A percentile compares a stretch with the other conserved stretches of the same genome.
phyloP scores from a whole-genome alignment of 2,329 filamentous ascomycete species.

The Aquanectria penicillioides region DNA sequence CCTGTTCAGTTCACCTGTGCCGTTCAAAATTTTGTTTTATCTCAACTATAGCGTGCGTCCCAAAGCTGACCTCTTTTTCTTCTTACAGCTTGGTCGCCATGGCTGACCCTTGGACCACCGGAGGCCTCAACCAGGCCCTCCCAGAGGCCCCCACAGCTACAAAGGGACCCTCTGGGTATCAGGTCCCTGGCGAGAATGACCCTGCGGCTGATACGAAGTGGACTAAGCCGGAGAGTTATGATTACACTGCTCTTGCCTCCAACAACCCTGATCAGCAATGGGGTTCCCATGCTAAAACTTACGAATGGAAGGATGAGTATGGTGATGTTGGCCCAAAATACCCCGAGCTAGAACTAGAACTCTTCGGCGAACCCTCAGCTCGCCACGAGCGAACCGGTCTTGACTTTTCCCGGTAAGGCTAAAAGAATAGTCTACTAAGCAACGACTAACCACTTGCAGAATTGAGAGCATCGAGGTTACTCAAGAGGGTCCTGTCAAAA shows the following conservation, averaged over 20 bases:
- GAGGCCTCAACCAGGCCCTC: constrained; percentile 6
- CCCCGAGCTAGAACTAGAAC: constrained; percentile 74
- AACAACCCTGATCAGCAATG: constrained; percentile 46
- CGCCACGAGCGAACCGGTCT: constrained; percentile 63
- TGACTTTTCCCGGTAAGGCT: constrained; percentile 69
- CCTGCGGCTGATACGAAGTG: constrained; percentile 55
- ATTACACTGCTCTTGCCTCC: constrained; percentile 54
- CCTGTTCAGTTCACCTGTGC: too few relatives aligned
- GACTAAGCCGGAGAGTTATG: constrained; percentile 56
- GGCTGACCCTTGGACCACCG: constrained; percentile 26
- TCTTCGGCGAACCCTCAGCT: constrained; percentile 73
- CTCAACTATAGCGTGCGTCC: too few relatives aligned
- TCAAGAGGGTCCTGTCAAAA: constrained; percentile 66
- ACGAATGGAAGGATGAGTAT: constrained; percentile 86
- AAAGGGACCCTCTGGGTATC: too few relatives aligned
- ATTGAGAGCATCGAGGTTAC: constrained; percentile 64
- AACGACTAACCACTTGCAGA: constrained; percentile 50
- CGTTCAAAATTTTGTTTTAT: too few relatives aligned
- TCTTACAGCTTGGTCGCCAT: too few relatives aligned
- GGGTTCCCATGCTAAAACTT: constrained; percentile 70
- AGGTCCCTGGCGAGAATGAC: too few relatives aligned
- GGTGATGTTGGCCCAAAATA: constrained; percentile 84
- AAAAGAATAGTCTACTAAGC: not conserved
- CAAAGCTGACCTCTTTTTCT: too few relatives aligned
- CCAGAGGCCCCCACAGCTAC: constrained; percentile 1